Evolutionary conservation across 2,329 filamentous ascomycete species (phyloP), one percentile per base, ranked within the genome.

Genomic region (Sporothrix pseudoabietina): DNA sequence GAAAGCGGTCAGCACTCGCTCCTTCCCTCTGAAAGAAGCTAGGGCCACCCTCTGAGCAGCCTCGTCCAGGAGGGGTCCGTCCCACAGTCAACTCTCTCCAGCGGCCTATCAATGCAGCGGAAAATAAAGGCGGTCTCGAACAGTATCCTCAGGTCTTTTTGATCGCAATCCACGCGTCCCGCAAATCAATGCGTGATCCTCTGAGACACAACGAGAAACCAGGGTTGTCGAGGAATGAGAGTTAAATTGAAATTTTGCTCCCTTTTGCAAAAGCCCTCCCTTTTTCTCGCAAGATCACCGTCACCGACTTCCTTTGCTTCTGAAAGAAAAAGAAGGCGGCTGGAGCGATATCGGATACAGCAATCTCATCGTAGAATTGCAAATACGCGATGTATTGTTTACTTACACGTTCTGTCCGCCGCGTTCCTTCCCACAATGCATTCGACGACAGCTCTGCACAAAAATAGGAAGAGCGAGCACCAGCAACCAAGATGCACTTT

Each of bases 1-100:
- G 12, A 72, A 65, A 59, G 72, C 73, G 74, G 74, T 75, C 69
- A 57, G 49, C 59, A 49, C 26, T 35, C 3, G 3, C 49, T 22
- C 16, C n/a, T 22, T 12, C 19, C 16, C 12, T 49, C 44, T 19
- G 5, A 61, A 39, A 12, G 52, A 7, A n/a, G n/a, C 35, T n/a
- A 6, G 14, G 55, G 30, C 59, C 59, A 10, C 39, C n/a, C 61
- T 19, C 61, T 26, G 35, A 39, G 10, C 59, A 63, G 57, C 59
- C 59, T 65, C 39, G 61, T 47, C n/a, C 5, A 66, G 35, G 61
- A 30, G 61, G 61, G 61, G 26, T 39, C 16, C 30, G 8, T 1
- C 41, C 35, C 35, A n/a, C 16, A 14, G 16, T 9, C 59, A 22
- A 9, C 32, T n/a, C 35, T 41, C 9, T 22, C 32, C 54, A 57